Evolutionary conservation across 1,284 basidiomycete genomes (phyloP), one percentile per base, ranked within the genome.

Genomic region (Earliella scabrosa): DNA sequence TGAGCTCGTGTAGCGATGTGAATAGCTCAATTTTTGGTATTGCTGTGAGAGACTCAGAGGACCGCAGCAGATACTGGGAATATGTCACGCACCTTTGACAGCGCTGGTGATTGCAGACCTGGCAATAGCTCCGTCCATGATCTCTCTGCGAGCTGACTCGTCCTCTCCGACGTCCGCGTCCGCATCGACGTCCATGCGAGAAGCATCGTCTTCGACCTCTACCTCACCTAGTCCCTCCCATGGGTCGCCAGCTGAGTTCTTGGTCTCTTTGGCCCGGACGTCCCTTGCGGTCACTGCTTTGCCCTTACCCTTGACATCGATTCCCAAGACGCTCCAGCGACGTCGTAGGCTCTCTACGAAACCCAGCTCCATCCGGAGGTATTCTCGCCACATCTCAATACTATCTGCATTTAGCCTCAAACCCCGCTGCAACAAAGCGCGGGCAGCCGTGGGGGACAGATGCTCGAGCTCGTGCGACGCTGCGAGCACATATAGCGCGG

Each of bases 321-420:
- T 85, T 3, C 90, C 92, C 13, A 93, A 78, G 6, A 92, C 79
- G 44, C 82, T 83, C 93, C 93, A 96, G 39, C 95, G 79, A 57
- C 93, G 77, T 38, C 93, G 77, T 49, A 97, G 75, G 10, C 86
- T 86, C 75, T 97, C 95, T 16, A 95, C 81, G 72, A 95, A 97
- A 3, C 90, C 88, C 8, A 97, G 75, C 72, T 98, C 95, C 85
- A 97, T 93, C 66, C 89, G 88, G 61, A 95, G 86, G 71, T 96
- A 95, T 71, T 95, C 93, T 31, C 79, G 78, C 93, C 93, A 97
- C 70, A 97, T 78, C 57, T 87, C 83, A 20, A 83, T 72, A 59
- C 83, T 90, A 40, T 87, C 82, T 7, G 80, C 75, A 59, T 94
- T 87, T 50, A 95, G 71, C 27, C 95, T 83, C 45, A 97, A 80